These are phyloP conservation scores for Dactylellina sp. DNA, from an alignment of 2,329 filamentous ascomycete genomes.

Conservation along the genomic window DNA sequence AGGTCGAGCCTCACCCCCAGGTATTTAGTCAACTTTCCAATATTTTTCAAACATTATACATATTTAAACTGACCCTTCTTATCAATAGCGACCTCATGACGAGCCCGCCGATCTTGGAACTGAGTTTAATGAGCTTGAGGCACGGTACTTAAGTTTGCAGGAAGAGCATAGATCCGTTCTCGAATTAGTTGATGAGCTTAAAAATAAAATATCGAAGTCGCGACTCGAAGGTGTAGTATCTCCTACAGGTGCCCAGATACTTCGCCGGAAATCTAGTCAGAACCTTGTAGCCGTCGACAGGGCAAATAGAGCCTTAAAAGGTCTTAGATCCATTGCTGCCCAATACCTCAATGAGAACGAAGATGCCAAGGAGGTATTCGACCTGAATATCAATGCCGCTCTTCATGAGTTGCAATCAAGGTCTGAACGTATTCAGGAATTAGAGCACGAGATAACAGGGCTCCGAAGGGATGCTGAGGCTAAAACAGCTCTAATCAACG, in stretches of 20 bases:
- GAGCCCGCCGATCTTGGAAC: conserved; percentile 25
- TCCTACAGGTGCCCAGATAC: conserved; percentile 78
- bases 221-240: conserved; percentile 72
- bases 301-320: conserved; percentile 89
- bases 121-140: conserved; percentile 49
- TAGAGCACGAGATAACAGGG: conserved; percentile 84
- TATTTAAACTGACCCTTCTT: background rate
- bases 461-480: conserved; percentile 96
- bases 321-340: conserved; percentile 85
- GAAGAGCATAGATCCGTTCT: conserved; percentile 87
- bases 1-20: too few species aligned
- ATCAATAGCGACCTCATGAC: conserved; percentile 62
- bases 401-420: conserved; percentile 90
- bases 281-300: conserved; percentile 88
- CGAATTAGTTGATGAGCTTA: conserved; percentile 89
- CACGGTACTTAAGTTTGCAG: conserved; percentile 67
- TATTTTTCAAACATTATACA: too few species aligned
- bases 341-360: conserved; percentile 86
- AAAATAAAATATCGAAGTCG: conserved; percentile 84
- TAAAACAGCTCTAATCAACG: conserved; percentile 95
- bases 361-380: conserved; percentile 90
- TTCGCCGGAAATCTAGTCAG: conserved; percentile 92
- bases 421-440: conserved; percentile 87
- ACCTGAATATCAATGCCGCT: conserved; percentile 87
- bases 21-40: too few species aligned